Evolutionary conservation across 2,329 filamentous ascomycete genomes (phyloP), one percentile per base, ranked within the genome.

Genomic region (Huntiella abstrusa): DNA sequence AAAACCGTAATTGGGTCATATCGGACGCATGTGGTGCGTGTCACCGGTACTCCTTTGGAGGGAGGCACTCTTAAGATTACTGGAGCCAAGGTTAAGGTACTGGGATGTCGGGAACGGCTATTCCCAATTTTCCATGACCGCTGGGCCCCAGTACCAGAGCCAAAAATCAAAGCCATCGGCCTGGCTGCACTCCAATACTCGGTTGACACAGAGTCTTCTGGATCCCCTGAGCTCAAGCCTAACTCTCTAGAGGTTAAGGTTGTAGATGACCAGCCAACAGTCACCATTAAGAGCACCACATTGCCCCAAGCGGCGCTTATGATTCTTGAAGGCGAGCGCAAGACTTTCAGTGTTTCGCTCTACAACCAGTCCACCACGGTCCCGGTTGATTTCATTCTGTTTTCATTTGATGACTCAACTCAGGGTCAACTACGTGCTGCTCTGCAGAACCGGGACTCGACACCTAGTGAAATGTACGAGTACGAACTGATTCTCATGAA

Each of bases 401-500:
- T 95, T 50, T 87, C 84, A 0, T 93, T 93, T 58, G 79, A 86
- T 54, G 86, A 95, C 62, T 92, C 86, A 1, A 87, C 85, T 0
- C 84, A 85, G 51, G 72, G 70, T 5, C 77, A 83, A 6, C 66
- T 94, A 12, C 83, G 88, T 55, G 68, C 76, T 33, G 83, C 83
- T 0, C 66, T 93, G 40, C 71, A 67, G 45, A 85, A 78, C 55
- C 81, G 83, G 55, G 83, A 92, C 54, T 73, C 87, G 2, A 75
- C 80, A 7, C 73, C 81, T 0, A 75, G 79, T 2, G 86, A 94
- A 56, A 63, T 91, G 4, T 87, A 93, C 57, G 87, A 95, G 58
- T 75, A 88, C 48, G 86, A 94, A 58, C 67, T 85, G 43, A 80
- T 87, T 50, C 66, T 92, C 39, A 75, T 80, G 50, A 78, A 75